Evolutionary conservation across 148 eudicot species (phyloP), one percentile per base, ranked within the genome.

Genomic region (Limonium bicolor): DNA sequence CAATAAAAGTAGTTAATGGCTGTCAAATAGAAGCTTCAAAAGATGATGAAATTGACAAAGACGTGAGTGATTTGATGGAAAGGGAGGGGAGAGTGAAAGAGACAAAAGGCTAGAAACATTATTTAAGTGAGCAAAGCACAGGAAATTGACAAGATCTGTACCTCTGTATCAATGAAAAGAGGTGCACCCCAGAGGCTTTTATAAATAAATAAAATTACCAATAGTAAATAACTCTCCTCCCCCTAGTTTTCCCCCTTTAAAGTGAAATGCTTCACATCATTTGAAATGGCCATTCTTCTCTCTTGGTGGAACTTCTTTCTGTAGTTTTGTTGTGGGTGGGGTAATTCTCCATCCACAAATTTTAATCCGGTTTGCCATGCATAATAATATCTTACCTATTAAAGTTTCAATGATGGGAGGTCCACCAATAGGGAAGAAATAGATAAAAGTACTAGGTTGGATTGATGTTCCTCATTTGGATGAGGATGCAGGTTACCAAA

Each of bases 221-320:
- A 38, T 36, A 36, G 19, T 13, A 36, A 38, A 18, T n/a, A n/a
- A n/a, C n/a, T n/a, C n/a, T n/a, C n/a, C 11, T 17, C 20, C 11
- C 19, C 40, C 18, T 2, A 18, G 11, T 17, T 38, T 38, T 17
- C 42, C 22, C 12, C n/a, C n/a, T n/a, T 38, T 34, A 14, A 38
- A 18, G 22, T 38, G 42, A 38, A 38, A 38, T 17, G 42, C 12
- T 38, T 38, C 42, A 38, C 42, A 38, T 38, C 42, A 38, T 18
- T 17, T 38, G 4, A 3, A 36, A 36, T 8, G 3, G n/a, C n/a
- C 41, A 0, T 5, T 9, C 17, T 5, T 20, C 18, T 7, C 3
- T 17, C 42, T 18, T 18, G 22, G 42, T 36, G 40, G 7, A 12
- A 36, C 19, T 36, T 36, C 20, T 17, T 38, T 15, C 20, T 18